Conservation (phyloP, 2,329 filamentous ascomycete species). For the Penicillium fuscoglaucum region DNA sequence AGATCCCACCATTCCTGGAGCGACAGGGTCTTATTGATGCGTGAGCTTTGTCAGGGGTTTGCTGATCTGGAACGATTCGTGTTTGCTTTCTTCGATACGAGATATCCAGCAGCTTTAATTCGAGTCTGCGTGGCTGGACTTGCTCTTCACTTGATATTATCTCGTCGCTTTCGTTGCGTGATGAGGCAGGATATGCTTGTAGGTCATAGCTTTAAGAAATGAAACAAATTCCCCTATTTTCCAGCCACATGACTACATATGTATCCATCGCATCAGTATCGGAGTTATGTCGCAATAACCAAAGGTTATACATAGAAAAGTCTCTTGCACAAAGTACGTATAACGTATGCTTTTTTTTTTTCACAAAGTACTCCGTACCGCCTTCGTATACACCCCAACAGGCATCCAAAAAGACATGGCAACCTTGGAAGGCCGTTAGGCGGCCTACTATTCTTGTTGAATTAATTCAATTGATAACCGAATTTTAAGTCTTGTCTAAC, state of each 20-base stretch:
- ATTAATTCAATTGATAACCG: too few relatives aligned
- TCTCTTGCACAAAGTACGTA: too few relatives aligned
- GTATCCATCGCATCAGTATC: neutral
- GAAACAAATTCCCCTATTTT: neutral
- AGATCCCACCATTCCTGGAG: constrained; percentile 22
- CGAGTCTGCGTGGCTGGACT: neutral
- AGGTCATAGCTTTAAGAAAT: neutral
- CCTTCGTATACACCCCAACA: too few relatives aligned
- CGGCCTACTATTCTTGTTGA: too few relatives aligned
- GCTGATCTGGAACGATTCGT: neutral
- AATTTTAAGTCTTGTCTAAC: too few relatives aligned
- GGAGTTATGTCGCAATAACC: neutral
- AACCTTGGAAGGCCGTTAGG: too few relatives aligned
- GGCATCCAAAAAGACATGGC: too few relatives aligned
- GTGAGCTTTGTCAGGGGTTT: neutral
- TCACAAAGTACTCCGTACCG: too few relatives aligned
- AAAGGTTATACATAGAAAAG: too few relatives aligned
- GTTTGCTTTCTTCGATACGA: neutral
- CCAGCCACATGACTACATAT: neutral
- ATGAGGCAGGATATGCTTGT: neutral
- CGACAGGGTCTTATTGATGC: neutral
- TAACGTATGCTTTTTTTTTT: too few relatives aligned
- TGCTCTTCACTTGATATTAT: neutral
- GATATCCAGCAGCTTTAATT: neutral
- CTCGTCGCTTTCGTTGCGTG: neutral